Evolutionary conservation across 345 rosid species (phyloP).

Genomic region (Pistacia vera): DNA sequence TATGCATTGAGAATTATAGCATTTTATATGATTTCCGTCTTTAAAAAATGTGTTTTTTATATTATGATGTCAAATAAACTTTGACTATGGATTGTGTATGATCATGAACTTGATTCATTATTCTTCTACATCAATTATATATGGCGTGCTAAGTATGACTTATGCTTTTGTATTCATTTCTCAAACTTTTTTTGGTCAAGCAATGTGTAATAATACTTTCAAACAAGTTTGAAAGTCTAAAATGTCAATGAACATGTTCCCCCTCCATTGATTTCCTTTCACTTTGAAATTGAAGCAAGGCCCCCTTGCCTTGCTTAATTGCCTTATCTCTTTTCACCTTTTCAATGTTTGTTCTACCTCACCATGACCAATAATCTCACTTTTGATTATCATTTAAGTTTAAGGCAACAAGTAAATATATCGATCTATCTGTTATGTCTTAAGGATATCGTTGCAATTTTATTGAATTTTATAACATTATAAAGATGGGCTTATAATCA

Average conservation of each 20-base stretch:
- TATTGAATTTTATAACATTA: no score
- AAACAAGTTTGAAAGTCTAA: neutral
- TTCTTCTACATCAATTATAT: neutral
- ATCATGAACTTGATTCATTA: neutral
- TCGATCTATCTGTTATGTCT: no score
- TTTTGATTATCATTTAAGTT: neutral
- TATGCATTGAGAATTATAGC: no score
- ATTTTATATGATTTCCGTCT: neutral
- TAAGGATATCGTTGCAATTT: no score
- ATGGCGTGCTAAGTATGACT: neutral
- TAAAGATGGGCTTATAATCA: no score
- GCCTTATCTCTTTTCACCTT: neutral
- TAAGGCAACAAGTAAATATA: no score
- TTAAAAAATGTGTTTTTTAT: no score
- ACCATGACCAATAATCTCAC: neutral
- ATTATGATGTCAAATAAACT: neutral
- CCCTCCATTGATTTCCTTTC: neutral
- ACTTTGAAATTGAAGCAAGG: neutral
- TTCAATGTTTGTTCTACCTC: neutral
- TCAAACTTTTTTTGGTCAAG: no score
- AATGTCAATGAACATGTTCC: neutral
- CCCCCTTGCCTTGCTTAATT: neutral
- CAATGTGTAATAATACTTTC: neutral
- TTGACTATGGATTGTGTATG: neutral
- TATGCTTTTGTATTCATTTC: neutral